Percentiles rank a stretch among this genome's conserved stretches.
phyloP scores from a whole-genome alignment of 2,329 filamentous ascomycete genomes.

The Cladosporium sp. region DNA sequence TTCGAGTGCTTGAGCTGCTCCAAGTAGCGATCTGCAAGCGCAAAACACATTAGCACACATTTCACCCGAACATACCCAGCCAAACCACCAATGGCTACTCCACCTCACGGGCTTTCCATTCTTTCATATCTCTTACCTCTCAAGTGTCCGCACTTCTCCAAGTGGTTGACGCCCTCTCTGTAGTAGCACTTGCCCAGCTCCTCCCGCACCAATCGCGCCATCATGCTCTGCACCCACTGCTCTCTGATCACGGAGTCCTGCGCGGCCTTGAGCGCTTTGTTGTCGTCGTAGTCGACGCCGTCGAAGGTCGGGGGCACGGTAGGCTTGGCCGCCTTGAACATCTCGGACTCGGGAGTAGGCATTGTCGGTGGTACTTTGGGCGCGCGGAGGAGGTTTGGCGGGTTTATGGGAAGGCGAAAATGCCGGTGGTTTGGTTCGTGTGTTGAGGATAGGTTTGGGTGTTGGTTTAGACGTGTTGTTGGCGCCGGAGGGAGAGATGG shows the following conservation, averaged over 20 bases:
- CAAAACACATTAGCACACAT: not conserved
- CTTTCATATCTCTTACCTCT: slow-evolving; percentile 63
- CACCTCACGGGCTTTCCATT: not conserved
- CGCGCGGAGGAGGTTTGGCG: not conserved
- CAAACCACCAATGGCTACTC: not conserved
- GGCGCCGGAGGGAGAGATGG: slow-evolving; percentile 5
- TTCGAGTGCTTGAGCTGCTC: slow-evolving; percentile 74
- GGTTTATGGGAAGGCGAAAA: not conserved
- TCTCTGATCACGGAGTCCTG: slow-evolving; percentile 81
- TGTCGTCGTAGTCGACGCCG: slow-evolving; percentile 84
- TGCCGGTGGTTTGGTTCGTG: not conserved
- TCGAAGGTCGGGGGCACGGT: slow-evolving; percentile 80
- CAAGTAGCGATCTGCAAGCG: slow-evolving; percentile 70
- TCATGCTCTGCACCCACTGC: slow-evolving; percentile 89
- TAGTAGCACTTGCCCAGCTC: slow-evolving; percentile 86
- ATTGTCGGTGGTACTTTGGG: slow-evolving; percentile 45
- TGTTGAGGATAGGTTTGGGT: not conserved
- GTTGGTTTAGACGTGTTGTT: not conserved
- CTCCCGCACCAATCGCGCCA: slow-evolving; percentile 77
- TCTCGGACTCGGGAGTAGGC: slow-evolving; percentile 79
- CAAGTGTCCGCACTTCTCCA: slow-evolving; percentile 81
- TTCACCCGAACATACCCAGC: not conserved
- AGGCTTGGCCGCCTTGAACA: slow-evolving; percentile 82
- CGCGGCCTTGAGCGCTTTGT: slow-evolving; percentile 74
- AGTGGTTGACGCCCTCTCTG: slow-evolving; percentile 79